These are phyloP conservation scores for Gloeostereum incarnatum DNA, from an alignment of 768 basidiomycete species.

Conservation along the genomic window DNA sequence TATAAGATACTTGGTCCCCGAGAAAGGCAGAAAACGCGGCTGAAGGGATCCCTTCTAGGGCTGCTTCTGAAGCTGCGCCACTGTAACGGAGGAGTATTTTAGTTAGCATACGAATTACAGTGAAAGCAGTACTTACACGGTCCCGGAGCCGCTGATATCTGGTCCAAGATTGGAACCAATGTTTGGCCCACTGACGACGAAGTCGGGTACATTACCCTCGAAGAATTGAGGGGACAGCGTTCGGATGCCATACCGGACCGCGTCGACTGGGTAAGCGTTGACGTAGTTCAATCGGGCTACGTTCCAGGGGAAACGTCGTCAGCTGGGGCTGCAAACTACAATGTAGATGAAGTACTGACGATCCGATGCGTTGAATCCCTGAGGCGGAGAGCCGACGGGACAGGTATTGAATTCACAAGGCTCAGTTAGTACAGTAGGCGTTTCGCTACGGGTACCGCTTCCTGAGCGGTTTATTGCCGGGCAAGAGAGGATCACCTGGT, in stretches of 20 bases:
- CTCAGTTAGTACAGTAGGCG: constrained; percentile 18
- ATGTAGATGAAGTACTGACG: constrained; percentile 14
- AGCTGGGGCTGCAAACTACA: background rate
- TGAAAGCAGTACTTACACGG: constrained; percentile 24
- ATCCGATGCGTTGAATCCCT: constrained; percentile 29
- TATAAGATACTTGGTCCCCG: constrained; percentile 37
- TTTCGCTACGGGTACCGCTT: constrained; percentile 27
- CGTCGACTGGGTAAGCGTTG: constrained; percentile 26
- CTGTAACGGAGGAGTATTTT: constrained; percentile 14
- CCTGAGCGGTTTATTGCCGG: constrained; percentile 39
- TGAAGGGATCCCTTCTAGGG: constrained; percentile 38
- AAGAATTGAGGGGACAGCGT: constrained; percentile 33
- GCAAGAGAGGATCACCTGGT: constrained; percentile 32
- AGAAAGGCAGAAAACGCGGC: constrained; percentile 36
- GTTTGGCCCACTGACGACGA: constrained; percentile 39
- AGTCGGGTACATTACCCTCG: constrained; percentile 22
- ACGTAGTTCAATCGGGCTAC: constrained; percentile 25
- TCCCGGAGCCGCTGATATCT: constrained; percentile 25
- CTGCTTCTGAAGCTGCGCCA: constrained; percentile 40
- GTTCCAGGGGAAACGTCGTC: background rate
- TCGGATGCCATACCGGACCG: constrained; percentile 31
- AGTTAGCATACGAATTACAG: background rate
- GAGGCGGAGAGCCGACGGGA: constrained; percentile 28
- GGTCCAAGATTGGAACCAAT: constrained; percentile 28
- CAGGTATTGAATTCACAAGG: constrained; percentile 36